Evolutionary conservation across 495 filamentous ascomycete species (phyloP), one percentile per base, ranked within the genome.

Genomic region (Tricharina praecox): DNA sequence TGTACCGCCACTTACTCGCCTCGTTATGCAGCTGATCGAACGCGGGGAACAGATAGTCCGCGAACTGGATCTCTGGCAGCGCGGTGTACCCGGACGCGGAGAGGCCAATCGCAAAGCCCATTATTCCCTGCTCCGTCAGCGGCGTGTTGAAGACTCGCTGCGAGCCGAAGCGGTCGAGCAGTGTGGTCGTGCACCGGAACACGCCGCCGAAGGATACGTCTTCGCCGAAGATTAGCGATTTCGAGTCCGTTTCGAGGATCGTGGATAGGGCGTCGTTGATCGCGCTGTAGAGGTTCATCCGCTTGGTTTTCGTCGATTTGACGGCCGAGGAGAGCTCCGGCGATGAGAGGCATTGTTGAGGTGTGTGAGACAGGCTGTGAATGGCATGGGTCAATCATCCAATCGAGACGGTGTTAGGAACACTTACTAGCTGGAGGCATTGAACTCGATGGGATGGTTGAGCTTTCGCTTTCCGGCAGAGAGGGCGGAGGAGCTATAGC

Each of bases 1-100:
- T 71, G 64, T 88, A 97, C 45, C 90, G 68, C 52, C 83, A 82
- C 67, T 96, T 97, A 41, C 85, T 85, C 2, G 86, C 87, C 64
- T 97, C 90, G 59, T 96, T 96, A 51, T 96, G 87, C 32, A 97
- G 70, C 71, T 97, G 90, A 60, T 97, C 90, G 53, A 96, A 96
- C 1, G 90, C 86, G 2, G 90, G 90, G 63, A 79, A 96, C 34
- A 97, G 78, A 63, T 97, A 97, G 64, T 97, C 90, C 28, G 90
- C 92, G 58, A 97, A 97, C 64, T 97, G 90, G 44, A 97, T 90
- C 66, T 97, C 90, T 1, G 92, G 88, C 15, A 97, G 75, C 0
- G 90, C 82, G 43, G 80, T 82, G 81, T 93, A 85, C 4, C 90
- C 90, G 65, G 94, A 79, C 16, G 83, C 79, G 0, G 88, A 88